phyloP scores from a whole-genome alignment of 2,329 filamentous ascomycete species.

The Cercospora sp. region DNA sequence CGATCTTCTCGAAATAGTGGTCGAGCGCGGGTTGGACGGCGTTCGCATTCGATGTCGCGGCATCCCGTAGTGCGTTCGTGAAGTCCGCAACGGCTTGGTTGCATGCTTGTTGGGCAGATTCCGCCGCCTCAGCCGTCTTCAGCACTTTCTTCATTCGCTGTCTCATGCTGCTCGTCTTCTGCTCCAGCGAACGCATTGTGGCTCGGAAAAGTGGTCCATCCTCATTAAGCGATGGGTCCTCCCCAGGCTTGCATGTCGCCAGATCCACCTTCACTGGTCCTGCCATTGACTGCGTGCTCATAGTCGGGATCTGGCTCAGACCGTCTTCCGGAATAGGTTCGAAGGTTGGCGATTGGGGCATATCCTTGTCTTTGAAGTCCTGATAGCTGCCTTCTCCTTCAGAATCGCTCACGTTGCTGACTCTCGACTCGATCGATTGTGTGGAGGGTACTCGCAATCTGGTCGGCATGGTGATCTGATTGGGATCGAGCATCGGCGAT shows the following conservation, averaged over 20 bases:
- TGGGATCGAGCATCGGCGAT: conserved; percentile 64
- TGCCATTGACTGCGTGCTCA: conserved; percentile 40
- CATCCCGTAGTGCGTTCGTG: conserved; percentile 81
- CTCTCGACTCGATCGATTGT: conserved; percentile 80
- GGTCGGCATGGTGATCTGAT: conserved; percentile 42
- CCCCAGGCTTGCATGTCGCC: conserved; percentile 78
- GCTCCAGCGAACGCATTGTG: conserved; percentile 93
- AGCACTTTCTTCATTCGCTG: conserved; percentile 93
- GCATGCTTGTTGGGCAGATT: conserved; percentile 74
- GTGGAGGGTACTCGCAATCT: conserved; percentile 81
- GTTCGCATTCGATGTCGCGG: conserved; percentile 86
- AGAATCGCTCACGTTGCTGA: conserved; percentile 67
- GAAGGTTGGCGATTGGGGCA: conserved; percentile 50
- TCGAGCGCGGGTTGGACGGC: conserved; percentile 96
- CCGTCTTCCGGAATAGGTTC: conserved; percentile 52
- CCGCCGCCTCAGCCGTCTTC: conserved; percentile 87
- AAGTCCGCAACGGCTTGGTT: conserved; percentile 84
- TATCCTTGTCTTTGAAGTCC: conserved; percentile 44
- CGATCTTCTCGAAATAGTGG: conserved; percentile 97
- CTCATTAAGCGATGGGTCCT: conserved; percentile 81
- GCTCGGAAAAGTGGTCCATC: conserved; percentile 95
- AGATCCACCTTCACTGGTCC: conserved; percentile 76
- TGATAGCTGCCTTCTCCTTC: conserved; percentile 54
- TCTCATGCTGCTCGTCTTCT: conserved; percentile 94
- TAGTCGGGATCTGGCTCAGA: conserved; percentile 45